These are phyloP conservation scores for Zygnema circumcarinatum DNA, from an alignment of 139 green algal genomes.

Conservation along the genomic window DNA sequence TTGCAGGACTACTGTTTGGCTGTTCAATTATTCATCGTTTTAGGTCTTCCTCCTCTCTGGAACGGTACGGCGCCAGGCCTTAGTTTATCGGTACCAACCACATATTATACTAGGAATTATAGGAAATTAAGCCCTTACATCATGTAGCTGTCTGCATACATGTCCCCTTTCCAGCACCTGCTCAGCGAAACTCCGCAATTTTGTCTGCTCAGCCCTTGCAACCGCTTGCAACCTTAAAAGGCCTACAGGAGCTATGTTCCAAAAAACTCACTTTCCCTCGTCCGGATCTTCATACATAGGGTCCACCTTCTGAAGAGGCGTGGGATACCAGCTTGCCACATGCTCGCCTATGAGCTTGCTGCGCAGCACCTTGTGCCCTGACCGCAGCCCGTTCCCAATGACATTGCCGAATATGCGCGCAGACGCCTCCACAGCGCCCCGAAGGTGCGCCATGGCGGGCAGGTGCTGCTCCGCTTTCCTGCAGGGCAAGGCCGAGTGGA, in stretches of 20 bases:
- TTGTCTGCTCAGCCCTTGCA: too few relatives aligned
- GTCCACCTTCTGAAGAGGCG: slow-evolving; percentile 60
- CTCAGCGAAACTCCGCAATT: too few relatives aligned
- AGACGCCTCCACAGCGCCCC: slow-evolving; percentile 64
- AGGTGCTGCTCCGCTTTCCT: too few relatives aligned
- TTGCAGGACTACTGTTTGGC: too few relatives aligned
- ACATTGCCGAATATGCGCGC: slow-evolving; percentile 74
- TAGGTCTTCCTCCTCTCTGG: too few relatives aligned
- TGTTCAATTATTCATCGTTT: too few relatives aligned
- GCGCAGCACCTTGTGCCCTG: slow-evolving; percentile 72
- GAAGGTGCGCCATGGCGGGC: slow-evolving; percentile 32
- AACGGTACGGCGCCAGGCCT: neutral
- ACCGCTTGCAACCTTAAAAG: too few relatives aligned
- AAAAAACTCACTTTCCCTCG: slow-evolving; percentile 60
- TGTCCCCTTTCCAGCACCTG: too few relatives aligned
- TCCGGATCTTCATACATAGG: slow-evolving; percentile 67
- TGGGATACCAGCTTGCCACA: slow-evolving; percentile 69
- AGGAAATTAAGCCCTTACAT: too few relatives aligned
- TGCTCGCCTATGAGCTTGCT: slow-evolving; percentile 64
- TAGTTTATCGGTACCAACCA: neutral
- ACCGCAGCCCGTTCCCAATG: slow-evolving; percentile 73
- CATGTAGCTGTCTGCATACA: too few relatives aligned
- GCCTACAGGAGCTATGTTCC: too few relatives aligned
- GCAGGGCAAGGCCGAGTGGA: too few relatives aligned
- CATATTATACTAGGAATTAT: neutral